These are phyloP conservation scores for Acanthamoeba healyi DNA, from an alignment of 208 protist species.

Conservation along the genomic window DNA sequence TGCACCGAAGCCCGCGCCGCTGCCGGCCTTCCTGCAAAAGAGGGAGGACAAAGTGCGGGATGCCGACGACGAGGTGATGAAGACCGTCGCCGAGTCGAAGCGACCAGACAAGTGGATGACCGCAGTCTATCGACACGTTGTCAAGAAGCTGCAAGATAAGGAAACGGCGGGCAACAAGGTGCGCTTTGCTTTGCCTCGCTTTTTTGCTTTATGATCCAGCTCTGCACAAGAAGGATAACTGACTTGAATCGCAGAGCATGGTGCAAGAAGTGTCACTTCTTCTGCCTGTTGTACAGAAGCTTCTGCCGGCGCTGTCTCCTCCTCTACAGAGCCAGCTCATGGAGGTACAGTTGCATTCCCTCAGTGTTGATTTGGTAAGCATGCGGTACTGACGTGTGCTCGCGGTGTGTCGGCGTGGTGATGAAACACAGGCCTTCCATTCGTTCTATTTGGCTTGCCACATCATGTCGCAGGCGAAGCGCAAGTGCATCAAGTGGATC, in stretches of 20 bases:
- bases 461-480: conserved; percentile 63
- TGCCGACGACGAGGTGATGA: neutral
- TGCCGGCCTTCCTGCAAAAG: conserved; percentile 49
- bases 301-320: conserved; percentile 30
- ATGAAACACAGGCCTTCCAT: conserved; percentile 69
- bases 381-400: neutral
- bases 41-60: neutral
- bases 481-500: conserved; percentile 60
- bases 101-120: conserved; percentile 56
- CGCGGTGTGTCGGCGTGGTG: neutral
- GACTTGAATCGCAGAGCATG: conserved; percentile 4
- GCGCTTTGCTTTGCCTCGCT: neutral
- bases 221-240: too few relatives aligned
- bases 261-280: conserved; percentile 48
- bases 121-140: neutral
- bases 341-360: neutral
- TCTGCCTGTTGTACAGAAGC: conserved; percentile 36
- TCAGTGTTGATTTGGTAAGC: neutral
- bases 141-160: conserved; percentile 32
- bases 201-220: too few relatives aligned
- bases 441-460: conserved; percentile 46
- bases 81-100: neutral
- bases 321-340: conserved; percentile 36
- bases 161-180: conserved; percentile 47
- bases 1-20: neutral